Evolutionary conservation across 148 eudicot species (phyloP).

Genomic region (Rhododendron mucronatum): DNA sequence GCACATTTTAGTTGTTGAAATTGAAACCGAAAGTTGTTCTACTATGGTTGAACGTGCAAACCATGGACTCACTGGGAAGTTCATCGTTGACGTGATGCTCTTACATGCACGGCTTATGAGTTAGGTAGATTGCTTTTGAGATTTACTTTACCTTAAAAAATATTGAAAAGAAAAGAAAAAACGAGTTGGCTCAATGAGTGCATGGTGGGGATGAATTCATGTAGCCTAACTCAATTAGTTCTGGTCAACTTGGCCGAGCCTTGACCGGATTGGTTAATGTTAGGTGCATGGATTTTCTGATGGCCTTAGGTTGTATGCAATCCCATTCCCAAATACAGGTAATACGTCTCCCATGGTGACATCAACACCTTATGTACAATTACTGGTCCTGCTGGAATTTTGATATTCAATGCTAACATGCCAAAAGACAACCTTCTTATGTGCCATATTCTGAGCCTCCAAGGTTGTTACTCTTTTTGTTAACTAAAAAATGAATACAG

Average conservation of each 20-base stretch:
- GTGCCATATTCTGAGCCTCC: not conserved
- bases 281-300: not conserved
- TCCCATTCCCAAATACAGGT: not conserved
- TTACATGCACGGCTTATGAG: not conserved
- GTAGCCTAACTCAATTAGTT: not conserved
- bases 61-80: too few relatives aligned
- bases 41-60: not conserved
- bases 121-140: not conserved
- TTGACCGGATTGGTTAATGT: not conserved
- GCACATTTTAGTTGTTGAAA: not conserved
- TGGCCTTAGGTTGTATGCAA: not conserved
- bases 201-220: not conserved
- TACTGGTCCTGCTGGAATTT: not conserved
- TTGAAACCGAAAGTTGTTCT: not conserved
- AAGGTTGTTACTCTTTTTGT: not conserved
- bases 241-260: not conserved
- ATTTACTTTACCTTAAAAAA: not conserved
- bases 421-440: not conserved
- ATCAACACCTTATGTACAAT: not conserved
- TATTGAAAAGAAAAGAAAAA: not conserved
- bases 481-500: constrained; percentile 24
- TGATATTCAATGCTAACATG: not conserved
- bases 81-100: too few relatives aligned
- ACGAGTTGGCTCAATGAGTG: not conserved
- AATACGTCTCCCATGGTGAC: not conserved